A percentile compares a stretch with the other conserved stretches of the same genome.
Conservation (phyloP, 257 asterid genomes). For the Nemophila menziesii region DNA sequence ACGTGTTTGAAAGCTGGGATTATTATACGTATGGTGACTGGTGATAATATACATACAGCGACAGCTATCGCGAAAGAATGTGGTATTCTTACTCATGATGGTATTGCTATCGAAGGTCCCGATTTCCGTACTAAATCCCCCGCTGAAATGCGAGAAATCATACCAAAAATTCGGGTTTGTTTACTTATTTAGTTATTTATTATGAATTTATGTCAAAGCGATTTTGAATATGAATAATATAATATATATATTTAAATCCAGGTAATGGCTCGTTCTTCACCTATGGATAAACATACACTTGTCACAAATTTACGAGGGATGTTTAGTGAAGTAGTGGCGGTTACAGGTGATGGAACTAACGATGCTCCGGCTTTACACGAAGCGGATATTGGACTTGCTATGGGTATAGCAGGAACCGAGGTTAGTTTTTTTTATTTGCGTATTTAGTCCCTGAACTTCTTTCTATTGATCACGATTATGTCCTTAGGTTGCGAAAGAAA, state of each 20-base stretch:
- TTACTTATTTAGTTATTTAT: too few relatives aligned
- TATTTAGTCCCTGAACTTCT: background rate
- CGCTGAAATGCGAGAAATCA: slow-evolving; percentile 52
- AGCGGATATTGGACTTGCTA: slow-evolving; percentile 40
- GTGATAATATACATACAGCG: slow-evolving; percentile 90
- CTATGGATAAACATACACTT: slow-evolving; percentile 75
- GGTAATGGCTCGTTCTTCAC: slow-evolving; percentile 99
- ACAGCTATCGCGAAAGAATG: slow-evolving; percentile 95
- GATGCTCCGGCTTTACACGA: slow-evolving; percentile 45
- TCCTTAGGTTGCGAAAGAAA: slow-evolving; percentile 91
- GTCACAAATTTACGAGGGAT: slow-evolving; percentile 58
- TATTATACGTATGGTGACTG: slow-evolving; percentile 87
- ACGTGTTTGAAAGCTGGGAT: slow-evolving; percentile 86
- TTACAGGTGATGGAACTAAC: slow-evolving; percentile 43
- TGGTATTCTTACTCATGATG: slow-evolving; percentile 62
- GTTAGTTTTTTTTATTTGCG: slow-evolving; percentile 11
- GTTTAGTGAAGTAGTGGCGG: slow-evolving; percentile 86
- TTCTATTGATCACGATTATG: background rate
- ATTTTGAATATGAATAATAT: background rate
- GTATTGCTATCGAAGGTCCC: slow-evolving; percentile 81
- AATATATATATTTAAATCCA: slow-evolving; percentile 19
- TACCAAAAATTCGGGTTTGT: slow-evolving; percentile 75
- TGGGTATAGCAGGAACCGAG: slow-evolving; percentile 53
- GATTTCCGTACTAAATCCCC: slow-evolving; percentile 52
- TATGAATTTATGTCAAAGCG: slow-evolving; percentile 3